Evolutionary conservation across 1,284 basidiomycete species (phyloP).

Genomic region (Papiliotrema terrestris): DNA sequence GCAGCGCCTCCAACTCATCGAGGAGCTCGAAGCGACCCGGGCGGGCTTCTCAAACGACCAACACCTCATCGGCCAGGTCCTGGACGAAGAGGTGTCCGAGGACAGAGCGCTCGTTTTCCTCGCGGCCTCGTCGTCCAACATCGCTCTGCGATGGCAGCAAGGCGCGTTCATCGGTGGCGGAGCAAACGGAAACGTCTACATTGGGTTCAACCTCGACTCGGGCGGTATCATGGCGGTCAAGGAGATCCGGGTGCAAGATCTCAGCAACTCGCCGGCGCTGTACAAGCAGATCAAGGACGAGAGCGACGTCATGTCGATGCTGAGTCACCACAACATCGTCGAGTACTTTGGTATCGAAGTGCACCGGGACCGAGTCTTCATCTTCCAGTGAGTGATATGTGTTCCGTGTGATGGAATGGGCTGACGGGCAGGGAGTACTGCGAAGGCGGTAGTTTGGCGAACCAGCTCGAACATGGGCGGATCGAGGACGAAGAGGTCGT

Average conservation of each 20-base stretch:
- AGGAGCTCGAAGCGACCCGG: slow-evolving; percentile 61
- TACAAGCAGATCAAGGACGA: slow-evolving; percentile 96
- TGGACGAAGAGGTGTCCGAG: slow-evolving; percentile 86
- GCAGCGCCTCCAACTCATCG: slow-evolving; percentile 59
- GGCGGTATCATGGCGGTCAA: slow-evolving; percentile 99
- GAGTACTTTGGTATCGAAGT: slow-evolving; percentile 99
- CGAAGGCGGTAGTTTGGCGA: slow-evolving; percentile 88
- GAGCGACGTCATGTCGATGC: slow-evolving; percentile 96
- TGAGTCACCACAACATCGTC: slow-evolving; percentile 96
- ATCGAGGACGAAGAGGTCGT: slow-evolving; percentile 97
- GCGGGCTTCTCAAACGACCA: slow-evolving; percentile 63
- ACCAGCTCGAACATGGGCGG: slow-evolving; percentile 85
- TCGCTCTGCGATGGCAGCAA: slow-evolving; percentile 98
- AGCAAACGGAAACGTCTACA: slow-evolving; percentile 96
- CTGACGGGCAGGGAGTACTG: slow-evolving; percentile 63
- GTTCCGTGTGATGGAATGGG: not conserved
- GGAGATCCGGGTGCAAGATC: slow-evolving; percentile 96
- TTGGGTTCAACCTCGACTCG: slow-evolving; percentile 94
- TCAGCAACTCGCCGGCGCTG: slow-evolving; percentile 73
- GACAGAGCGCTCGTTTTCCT: slow-evolving; percentile 87
- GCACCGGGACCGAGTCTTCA: slow-evolving; percentile 97
- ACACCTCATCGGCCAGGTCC: slow-evolving; percentile 76
- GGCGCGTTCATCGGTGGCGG: slow-evolving; percentile 96
- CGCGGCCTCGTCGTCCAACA: slow-evolving; percentile 87
- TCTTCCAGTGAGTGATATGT: slow-evolving; percentile 64